Evolutionary conservation across 805 yeast genomes (phyloP).

Genomic region (Metschnikowia lochheadii): DNA sequence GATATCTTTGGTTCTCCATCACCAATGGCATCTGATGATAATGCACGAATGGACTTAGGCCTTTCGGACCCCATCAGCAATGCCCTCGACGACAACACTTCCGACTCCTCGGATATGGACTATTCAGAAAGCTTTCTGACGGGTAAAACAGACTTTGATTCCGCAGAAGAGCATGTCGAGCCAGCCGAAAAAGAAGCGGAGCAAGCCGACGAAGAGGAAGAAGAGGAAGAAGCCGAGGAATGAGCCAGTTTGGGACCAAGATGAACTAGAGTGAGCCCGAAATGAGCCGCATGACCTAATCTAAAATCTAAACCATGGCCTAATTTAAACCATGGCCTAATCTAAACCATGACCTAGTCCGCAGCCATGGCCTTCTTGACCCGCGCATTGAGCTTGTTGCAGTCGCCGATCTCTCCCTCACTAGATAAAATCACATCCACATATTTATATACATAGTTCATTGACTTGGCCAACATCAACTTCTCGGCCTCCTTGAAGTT

Average conservation of each 20-base stretch:
- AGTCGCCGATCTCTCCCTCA: conserved; percentile 23
- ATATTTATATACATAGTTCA: conserved; percentile 18
- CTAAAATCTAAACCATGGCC: too few species aligned
- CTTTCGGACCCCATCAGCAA: conserved; percentile 5
- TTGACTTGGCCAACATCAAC: conserved; percentile 12
- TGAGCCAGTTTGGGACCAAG: too few species aligned
- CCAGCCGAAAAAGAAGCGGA: too few species aligned
- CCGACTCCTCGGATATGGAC: conserved; percentile 9
- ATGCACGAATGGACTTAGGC: conserved; percentile 6
- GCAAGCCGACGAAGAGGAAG: too few species aligned
- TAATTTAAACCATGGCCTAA: too few species aligned
- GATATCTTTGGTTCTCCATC: conserved; percentile 5
- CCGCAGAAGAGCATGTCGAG: not conserved
- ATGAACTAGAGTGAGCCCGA: too few species aligned
- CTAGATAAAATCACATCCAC: conserved; percentile 22
- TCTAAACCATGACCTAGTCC: not conserved
- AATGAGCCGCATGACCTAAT: too few species aligned
- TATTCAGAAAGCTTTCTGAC: not conserved
- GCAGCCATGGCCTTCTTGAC: conserved; percentile 12
- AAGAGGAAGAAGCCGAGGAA: too few species aligned
- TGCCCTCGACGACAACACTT: conserved; percentile 8
- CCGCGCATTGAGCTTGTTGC: conserved; percentile 24
- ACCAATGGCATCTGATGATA: conserved; percentile 10
- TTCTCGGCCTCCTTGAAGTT: conserved; percentile 26
- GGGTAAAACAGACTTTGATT: not conserved